These are phyloP conservation scores for Fusarium bactridioides DNA, from an alignment of 2,329 filamentous ascomycete species.

Conservation along the genomic window DNA sequence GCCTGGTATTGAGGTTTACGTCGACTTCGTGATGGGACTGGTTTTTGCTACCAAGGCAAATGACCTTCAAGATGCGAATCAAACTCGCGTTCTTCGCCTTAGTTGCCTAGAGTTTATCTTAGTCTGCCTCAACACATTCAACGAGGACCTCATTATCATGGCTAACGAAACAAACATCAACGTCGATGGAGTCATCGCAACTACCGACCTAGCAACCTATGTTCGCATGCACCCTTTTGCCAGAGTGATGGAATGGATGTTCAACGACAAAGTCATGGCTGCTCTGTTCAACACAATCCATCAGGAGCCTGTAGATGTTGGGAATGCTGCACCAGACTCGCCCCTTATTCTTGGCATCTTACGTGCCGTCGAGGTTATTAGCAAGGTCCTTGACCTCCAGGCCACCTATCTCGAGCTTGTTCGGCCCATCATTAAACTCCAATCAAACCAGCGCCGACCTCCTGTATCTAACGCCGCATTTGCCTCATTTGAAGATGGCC, in stretches of 20 bases:
- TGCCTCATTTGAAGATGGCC: slow-evolving; percentile 89
- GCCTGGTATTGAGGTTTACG: slow-evolving; percentile 88
- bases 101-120: slow-evolving; percentile 86
- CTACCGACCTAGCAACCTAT: slow-evolving; percentile 80
- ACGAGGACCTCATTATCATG: slow-evolving; percentile 89
- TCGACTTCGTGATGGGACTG: slow-evolving; percentile 87
- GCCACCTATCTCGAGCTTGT: slow-evolving; percentile 92
- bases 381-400: slow-evolving; percentile 84
- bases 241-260: slow-evolving; percentile 97
- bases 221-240: slow-evolving; percentile 90
- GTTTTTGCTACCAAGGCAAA: slow-evolving; percentile 74
- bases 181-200: slow-evolving; percentile 77
- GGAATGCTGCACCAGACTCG: slow-evolving; percentile 77
- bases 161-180: slow-evolving; percentile 79
- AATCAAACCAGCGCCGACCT: slow-evolving; percentile 64
- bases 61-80: slow-evolving; percentile 71
- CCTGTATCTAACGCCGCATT: slow-evolving; percentile 75
- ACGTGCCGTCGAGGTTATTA: slow-evolving; percentile 83
- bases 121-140: slow-evolving; percentile 84
- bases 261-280: slow-evolving; percentile 87
- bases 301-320: slow-evolving; percentile 76
- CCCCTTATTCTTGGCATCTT: slow-evolving; percentile 82
- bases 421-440: slow-evolving; percentile 75
- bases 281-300: slow-evolving; percentile 81
- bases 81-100: slow-evolving; percentile 77